Base-by-base conservation (phyloP, 768 basidiomycete genomes). In the Phanerochaete sordida region DNA sequence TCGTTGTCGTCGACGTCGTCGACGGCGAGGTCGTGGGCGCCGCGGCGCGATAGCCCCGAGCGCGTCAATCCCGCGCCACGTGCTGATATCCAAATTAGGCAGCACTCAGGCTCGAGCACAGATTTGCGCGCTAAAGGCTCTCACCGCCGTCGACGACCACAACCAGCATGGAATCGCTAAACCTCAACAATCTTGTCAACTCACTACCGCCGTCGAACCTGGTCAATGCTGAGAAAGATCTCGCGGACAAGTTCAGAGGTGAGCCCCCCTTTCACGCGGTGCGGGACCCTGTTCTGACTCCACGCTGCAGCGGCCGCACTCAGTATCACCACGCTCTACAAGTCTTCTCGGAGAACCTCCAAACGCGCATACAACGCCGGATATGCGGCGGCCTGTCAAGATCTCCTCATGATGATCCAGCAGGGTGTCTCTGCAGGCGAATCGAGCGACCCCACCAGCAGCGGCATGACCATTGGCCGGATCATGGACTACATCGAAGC, bases 401-500 rank as follows among this genome's bases (percentile, higher is more conserved):
- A 93, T 75, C 75, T 93, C 37, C 79, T 93, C 68, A 80, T 80
- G 69, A 90, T 92, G 82, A 85, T 93, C 52, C 90, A 93, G 72
- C 87, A 91, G 60, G 88, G 88, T 47, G 89, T 93, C 60, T 91
- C 90, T 26, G 80, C 79, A 35, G 78, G 74, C 24, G 68, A 67
- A 56, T 75, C 76, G 21, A 76, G 78, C 57, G 81, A 80, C 60
- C 71, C 77, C 28, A 80, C 81, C 56, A 77, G 76, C 49, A 77
- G 79, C 53, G 86, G 86, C 44, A 83, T 90, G 85, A 84, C 86
- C 0, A 87, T 93, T 66, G 91, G 88, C 12, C 73, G 86, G 28
- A 85, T 93, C 53, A 84, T 93, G 86, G 90, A 93, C 66, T 93
- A 90, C 87, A 83, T 87, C 61, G 91, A 93, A 69, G 91, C 89